phyloP scores from a whole-genome alignment of 108 stramenopile species.

The Cyclostephanos tholiformis region DNA sequence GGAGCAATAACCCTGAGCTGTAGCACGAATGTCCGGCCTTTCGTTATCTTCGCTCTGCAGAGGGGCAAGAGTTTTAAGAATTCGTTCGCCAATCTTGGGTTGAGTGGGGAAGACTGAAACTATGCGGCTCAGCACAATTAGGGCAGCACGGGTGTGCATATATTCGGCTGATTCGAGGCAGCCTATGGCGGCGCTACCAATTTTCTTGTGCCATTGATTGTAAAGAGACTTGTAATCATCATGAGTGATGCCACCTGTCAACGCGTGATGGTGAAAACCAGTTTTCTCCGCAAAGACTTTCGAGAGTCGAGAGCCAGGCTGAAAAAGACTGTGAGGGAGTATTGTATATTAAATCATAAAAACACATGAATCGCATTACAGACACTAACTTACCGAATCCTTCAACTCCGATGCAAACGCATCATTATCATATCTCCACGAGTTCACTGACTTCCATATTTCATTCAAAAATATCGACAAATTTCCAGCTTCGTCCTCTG shows the following conservation, averaged over 20 bases:
- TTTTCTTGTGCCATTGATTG: constrained; percentile 77
- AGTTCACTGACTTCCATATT: constrained; percentile 69
- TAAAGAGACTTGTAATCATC: constrained; percentile 69
- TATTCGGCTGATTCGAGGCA: constrained; percentile 82
- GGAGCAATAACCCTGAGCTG: constrained; percentile 73
- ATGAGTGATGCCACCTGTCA: constrained; percentile 44
- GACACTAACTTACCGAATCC: constrained; percentile 45
- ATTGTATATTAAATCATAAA: neutral
- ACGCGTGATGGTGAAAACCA: constrained; percentile 31
- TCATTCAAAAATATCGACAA: constrained; percentile 76
- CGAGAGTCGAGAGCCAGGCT: constrained; percentile 43
- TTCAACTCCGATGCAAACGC: constrained; percentile 69
- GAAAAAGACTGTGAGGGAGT: neutral
- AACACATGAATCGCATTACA: neutral
- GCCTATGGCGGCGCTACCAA: constrained; percentile 68
- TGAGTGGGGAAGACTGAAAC: constrained; percentile 81
- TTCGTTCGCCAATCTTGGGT: constrained; percentile 68
- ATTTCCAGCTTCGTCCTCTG: constrained; percentile 89
- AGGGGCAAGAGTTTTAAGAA: constrained; percentile 59
- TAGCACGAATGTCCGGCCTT: constrained; percentile 80
- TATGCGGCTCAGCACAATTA: constrained; percentile 77
- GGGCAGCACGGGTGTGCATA: constrained; percentile 79
- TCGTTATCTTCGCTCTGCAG: constrained; percentile 67
- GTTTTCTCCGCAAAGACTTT: constrained; percentile 41
- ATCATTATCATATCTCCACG: constrained; percentile 83